Conservation (phyloP, 2,329 filamentous ascomycete species). For the Ascochyta pisi region DNA sequence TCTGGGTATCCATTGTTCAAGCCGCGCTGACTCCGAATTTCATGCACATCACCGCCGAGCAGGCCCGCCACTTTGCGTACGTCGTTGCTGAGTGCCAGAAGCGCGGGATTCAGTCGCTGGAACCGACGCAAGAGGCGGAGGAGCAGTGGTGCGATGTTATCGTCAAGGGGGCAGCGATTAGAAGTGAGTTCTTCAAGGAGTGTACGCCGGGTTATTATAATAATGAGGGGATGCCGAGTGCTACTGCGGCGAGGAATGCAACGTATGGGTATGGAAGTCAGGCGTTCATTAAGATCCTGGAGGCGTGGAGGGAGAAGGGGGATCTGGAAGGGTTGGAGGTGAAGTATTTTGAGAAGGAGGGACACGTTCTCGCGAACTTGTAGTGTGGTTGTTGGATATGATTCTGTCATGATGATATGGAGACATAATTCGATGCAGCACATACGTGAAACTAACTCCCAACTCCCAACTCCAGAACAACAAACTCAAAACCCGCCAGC, state of each 20-base stretch:
- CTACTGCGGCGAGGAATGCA: slow-evolving; percentile 30
- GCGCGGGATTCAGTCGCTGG: slow-evolving; percentile 46
- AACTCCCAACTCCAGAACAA: not conserved
- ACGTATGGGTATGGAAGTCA: slow-evolving; percentile 40
- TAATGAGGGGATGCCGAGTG: slow-evolving; percentile 29
- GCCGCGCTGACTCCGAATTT: slow-evolving; percentile 34
- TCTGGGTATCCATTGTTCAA: slow-evolving; percentile 43
- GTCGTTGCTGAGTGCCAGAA: slow-evolving; percentile 50
- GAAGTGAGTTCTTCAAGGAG: slow-evolving; percentile 50
- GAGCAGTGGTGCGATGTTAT: slow-evolving; percentile 56
- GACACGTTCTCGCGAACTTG: not conserved
- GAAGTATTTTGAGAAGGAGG: slow-evolving; percentile 8
- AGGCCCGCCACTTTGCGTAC: slow-evolving; percentile 54
- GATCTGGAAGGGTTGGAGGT: slow-evolving; percentile 42
- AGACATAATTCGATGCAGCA: too few species aligned
- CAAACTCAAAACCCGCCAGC: slow-evolving; percentile 16
- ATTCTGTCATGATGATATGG: too few species aligned
- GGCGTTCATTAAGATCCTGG: slow-evolving; percentile 43
- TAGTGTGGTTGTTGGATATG: not conserved
- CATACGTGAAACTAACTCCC: not conserved
- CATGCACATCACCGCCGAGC: slow-evolving; percentile 34
- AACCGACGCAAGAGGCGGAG: slow-evolving; percentile 56
- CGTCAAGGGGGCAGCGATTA: slow-evolving; percentile 50
- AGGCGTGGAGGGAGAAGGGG: slow-evolving; percentile 40
- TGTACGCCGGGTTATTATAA: slow-evolving; percentile 66